A percentile compares a stretch with the other conserved stretches of the same genome.
Evolutionary conservation across 2,329 filamentous ascomycete species (phyloP).

Genomic region (Trichoderma koningiopsis): DNA sequence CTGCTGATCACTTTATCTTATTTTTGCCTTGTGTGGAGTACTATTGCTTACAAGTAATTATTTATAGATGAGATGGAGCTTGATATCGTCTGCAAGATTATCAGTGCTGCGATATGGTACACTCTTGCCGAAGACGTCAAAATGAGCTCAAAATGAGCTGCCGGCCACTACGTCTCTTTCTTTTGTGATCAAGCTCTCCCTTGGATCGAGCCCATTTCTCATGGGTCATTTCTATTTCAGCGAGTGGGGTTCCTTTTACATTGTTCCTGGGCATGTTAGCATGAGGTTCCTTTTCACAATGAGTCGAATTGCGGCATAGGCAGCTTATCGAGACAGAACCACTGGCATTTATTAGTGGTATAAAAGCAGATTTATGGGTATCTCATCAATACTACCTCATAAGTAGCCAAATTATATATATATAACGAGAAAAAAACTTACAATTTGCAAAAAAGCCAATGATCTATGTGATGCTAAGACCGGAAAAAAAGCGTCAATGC

Average conservation of each 20-base stretch:
- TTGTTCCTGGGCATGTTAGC: neutral
- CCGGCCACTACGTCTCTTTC: neutral
- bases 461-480: neutral
- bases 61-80: conserved; percentile 64
- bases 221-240: neutral
- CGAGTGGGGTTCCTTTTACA: neutral
- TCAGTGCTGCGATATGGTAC: conserved; percentile 75
- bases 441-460: conserved; percentile 5
- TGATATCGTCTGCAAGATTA: conserved; percentile 65
- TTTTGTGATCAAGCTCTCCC: neutral
- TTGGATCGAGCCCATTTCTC: neutral
- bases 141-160: conserved; percentile 30
- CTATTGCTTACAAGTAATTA: neutral
- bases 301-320: neutral
- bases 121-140: conserved; percentile 51
- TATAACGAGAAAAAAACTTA: neutral
- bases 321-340: neutral
- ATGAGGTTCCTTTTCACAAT: neutral
- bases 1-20: neutral
- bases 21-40: neutral
- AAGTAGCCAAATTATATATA: neutral
- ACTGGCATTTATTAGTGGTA: neutral
- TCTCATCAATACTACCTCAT: conserved; percentile 10
- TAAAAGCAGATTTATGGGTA: conserved; percentile 21
- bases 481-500: neutral